Evolutionary conservation across 2,329 filamentous ascomycete species (phyloP).

Genomic region (Epichloe amarillans): DNA sequence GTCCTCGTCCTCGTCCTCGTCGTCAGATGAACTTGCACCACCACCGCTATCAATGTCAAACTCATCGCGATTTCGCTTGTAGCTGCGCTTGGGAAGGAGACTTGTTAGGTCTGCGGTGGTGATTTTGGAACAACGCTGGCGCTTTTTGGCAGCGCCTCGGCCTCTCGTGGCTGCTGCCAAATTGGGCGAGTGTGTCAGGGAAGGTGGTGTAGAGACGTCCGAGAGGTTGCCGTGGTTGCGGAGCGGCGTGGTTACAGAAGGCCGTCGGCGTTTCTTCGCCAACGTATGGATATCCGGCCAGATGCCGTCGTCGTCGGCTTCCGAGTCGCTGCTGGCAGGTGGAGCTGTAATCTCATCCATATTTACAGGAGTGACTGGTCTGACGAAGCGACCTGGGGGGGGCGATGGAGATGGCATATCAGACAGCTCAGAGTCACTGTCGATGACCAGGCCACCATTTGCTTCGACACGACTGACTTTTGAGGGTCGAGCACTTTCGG

Average conservation of each 20-base stretch:
- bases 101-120: constrained; percentile 42
- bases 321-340: constrained; percentile 39
- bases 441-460: constrained; percentile 12
- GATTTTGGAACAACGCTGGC: constrained; percentile 27
- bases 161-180: constrained; percentile 21
- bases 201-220: constrained; percentile 49
- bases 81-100: constrained; percentile 39
- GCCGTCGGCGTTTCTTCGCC: constrained; percentile 31
- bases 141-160: constrained; percentile 16
- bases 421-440: constrained; percentile 26
- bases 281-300: constrained; percentile 42
- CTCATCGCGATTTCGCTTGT: constrained; percentile 25
- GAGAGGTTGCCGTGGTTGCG: constrained; percentile 29
- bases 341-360: constrained; percentile 39
- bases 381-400: constrained; percentile 14
- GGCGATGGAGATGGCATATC: constrained; percentile 24
- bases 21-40: constrained; percentile 33
- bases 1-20: constrained; percentile 36
- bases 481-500: constrained; percentile 23
- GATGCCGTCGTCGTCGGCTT: constrained; percentile 26
- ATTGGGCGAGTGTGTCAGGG: constrained; percentile 54
- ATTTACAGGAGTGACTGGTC: constrained; percentile 30
- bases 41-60: constrained; percentile 31
- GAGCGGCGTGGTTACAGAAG: constrained; percentile 23
- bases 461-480: constrained; percentile 20